phyloP scores from a whole-genome alignment of 352 stramenopile species.

The Salisapilia sapeloensis region DNA sequence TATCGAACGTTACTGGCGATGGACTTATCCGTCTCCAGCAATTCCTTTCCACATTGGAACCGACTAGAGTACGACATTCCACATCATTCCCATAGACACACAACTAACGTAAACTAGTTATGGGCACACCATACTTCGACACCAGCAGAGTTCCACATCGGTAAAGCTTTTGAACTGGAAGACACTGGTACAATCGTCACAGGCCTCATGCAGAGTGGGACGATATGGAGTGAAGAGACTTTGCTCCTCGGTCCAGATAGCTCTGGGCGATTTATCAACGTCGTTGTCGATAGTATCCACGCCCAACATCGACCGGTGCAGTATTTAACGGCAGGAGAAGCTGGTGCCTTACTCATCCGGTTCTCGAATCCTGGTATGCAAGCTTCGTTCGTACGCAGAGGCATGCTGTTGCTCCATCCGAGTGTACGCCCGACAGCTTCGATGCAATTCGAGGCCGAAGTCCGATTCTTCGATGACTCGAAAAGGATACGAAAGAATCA shows the following conservation, averaged over 20 bases:
- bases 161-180: slow-evolving; percentile 59
- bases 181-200: slow-evolving; percentile 50
- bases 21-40: slow-evolving; percentile 34
- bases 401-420: slow-evolving; percentile 58
- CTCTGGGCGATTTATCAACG: slow-evolving; percentile 38
- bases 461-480: slow-evolving; percentile 46
- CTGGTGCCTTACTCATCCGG: slow-evolving; percentile 40
- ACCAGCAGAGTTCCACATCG: slow-evolving; percentile 59
- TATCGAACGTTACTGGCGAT: slow-evolving; percentile 41
- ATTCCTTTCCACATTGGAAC: slow-evolving; percentile 34
- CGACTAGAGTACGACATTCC: slow-evolving; percentile 18
- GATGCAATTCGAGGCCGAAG: slow-evolving; percentile 55
- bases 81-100: background rate
- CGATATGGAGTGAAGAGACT: slow-evolving; percentile 31
- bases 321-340: slow-evolving; percentile 45
- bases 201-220: slow-evolving; percentile 49
- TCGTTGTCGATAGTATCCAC: slow-evolving; percentile 59
- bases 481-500: slow-evolving; percentile 48
- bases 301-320: slow-evolving; percentile 51
- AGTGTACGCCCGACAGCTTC: slow-evolving; percentile 39
- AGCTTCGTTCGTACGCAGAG: slow-evolving; percentile 24
- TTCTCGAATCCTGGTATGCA: slow-evolving; percentile 7
- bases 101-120: slow-evolving; percentile 5
- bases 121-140: slow-evolving; percentile 32
- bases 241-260: slow-evolving; percentile 50